Evolutionary conservation across 768 basidiomycete genomes (phyloP).

Genomic region (Tylopilus subfusipes): DNA sequence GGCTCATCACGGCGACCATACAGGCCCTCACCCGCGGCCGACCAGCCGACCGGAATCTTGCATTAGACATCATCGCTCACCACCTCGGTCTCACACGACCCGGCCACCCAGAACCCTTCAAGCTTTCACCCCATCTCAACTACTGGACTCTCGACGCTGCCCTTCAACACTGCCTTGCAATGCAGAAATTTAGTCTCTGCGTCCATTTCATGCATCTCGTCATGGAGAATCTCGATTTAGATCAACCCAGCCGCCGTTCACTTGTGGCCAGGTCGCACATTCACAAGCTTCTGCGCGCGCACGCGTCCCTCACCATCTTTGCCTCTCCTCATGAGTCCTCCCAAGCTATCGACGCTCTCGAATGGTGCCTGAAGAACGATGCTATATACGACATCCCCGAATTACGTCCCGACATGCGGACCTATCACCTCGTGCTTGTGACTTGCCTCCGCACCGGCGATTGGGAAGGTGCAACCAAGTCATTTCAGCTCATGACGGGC

Average conservation of each 20-base stretch:
- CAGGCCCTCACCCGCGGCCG: conserved; percentile 54
- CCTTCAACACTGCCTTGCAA: conserved; percentile 53
- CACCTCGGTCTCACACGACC: conserved; percentile 58
- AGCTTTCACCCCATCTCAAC: conserved; percentile 41
- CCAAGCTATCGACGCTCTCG: conserved; percentile 53
- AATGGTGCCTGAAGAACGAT: conserved; percentile 67
- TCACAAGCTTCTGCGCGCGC: conserved; percentile 58
- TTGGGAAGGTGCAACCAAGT: conserved; percentile 54
- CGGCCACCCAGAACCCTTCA: conserved; percentile 37
- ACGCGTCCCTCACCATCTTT: conserved; percentile 38
- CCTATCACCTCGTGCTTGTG: conserved; percentile 60
- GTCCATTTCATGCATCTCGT: conserved; percentile 59
- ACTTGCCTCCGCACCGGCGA: conserved; percentile 63
- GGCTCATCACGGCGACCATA: conserved; percentile 50
- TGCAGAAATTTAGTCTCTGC: conserved; percentile 44
- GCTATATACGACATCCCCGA: conserved; percentile 43
- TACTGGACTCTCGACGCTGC: conserved; percentile 49
- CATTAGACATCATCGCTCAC: conserved; percentile 58
- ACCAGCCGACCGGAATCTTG: conserved; percentile 58
- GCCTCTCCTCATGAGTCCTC: conserved; percentile 38
- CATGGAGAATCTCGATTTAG: conserved; percentile 38
- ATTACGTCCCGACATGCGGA: conserved; percentile 33
- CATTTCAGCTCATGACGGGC: conserved; percentile 74
- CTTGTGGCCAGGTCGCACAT: conserved; percentile 52
- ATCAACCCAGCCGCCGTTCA: conserved; percentile 29